A percentile compares a stretch with the other conserved stretches of the same genome.
phyloP scores from a whole-genome alignment of 2,329 filamentous ascomycete genomes.

The Alternaria sp. region DNA sequence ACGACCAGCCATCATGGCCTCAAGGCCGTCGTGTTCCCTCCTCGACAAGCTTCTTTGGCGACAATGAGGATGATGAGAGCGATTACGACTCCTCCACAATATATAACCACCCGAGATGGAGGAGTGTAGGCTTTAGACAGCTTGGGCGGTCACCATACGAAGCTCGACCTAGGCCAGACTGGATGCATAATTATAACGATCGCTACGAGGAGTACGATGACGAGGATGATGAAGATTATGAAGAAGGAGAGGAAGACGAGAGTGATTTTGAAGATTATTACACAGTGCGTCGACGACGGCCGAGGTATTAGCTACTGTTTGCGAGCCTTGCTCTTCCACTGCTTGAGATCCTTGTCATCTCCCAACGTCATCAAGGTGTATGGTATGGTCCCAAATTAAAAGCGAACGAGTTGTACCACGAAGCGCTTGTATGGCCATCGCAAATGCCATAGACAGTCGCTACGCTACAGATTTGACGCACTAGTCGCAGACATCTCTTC shows the following conservation, averaged over 20 bases:
- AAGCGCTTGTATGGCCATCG: neutral
- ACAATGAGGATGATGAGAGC: constrained; percentile 21
- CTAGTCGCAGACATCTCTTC: neutral
- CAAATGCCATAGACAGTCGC: neutral
- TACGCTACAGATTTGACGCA: neutral
- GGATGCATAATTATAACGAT: constrained; percentile 11
- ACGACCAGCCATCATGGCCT: constrained; percentile 10
- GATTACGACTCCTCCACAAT: constrained; percentile 11
- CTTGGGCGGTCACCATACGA: constrained; percentile 1
- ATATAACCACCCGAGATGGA: neutral
- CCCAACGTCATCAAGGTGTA: neutral
- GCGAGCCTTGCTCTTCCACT: neutral
- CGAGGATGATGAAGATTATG: constrained; percentile 13
- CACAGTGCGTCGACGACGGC: neutral
- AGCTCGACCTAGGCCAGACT: neutral
- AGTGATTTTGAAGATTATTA: constrained; percentile 4
- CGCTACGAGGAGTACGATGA: constrained; percentile 24
- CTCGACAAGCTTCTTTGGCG: constrained; percentile 4
- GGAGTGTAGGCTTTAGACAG: neutral
- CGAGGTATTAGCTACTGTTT: constrained; percentile 2
- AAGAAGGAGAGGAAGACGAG: constrained; percentile 2
- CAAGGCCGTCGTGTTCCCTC: constrained; percentile 2
- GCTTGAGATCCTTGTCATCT: neutral
- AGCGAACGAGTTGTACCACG: neutral
- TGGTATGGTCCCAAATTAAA: neutral